Evolutionary conservation across 2,329 filamentous ascomycete genomes (phyloP).

Genomic region (Cytospora leucostoma): DNA sequence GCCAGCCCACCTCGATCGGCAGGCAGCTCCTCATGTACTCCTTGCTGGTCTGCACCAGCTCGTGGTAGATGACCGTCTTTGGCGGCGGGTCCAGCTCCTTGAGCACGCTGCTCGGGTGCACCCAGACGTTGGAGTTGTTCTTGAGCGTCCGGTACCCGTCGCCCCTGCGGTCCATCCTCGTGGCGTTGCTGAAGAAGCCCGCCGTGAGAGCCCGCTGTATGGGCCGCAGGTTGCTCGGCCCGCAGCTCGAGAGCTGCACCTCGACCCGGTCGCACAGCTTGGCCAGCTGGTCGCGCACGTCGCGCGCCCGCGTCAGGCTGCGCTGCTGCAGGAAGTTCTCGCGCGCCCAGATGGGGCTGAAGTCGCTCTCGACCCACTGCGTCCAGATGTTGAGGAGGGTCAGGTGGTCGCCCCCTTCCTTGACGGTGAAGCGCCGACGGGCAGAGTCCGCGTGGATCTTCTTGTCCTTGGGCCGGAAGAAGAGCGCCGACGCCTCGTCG

Average conservation of each 20-base stretch:
- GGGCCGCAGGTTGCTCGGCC: conserved; percentile 70
- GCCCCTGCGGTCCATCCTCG: conserved; percentile 77
- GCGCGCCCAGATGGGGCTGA: conserved; percentile 79
- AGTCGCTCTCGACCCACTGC: conserved; percentile 92
- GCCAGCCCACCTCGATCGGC: conserved; percentile 81
- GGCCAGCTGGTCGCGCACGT: conserved; percentile 88
- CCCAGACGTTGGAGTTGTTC: conserved; percentile 82
- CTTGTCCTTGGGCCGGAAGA: conserved; percentile 96
- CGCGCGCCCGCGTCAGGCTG: conserved; percentile 82
- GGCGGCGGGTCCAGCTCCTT: conserved; percentile 74
- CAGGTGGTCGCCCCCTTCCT: conserved; percentile 87
- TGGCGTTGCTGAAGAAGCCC: conserved; percentile 93
- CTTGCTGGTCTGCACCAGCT: conserved; percentile 79
- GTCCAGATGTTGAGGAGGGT: conserved; percentile 92
- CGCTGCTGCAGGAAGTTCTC: conserved; percentile 95
- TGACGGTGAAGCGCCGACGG: conserved; percentile 82
- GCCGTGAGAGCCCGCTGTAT: conserved; percentile 87
- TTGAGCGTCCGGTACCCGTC: conserved; percentile 91
- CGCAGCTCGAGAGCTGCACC: conserved; percentile 69
- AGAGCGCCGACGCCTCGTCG: conserved; percentile 82
- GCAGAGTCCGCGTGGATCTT: conserved; percentile 94
- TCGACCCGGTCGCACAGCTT: conserved; percentile 94
- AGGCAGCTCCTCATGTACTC: conserved; percentile 91
- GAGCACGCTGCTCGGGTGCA: conserved; percentile 86
- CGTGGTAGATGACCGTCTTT: conserved; percentile 86